Evolutionary conservation across 495 filamentous ascomycete species (phyloP), one percentile per base, ranked within the genome.

Genomic region (Xylaria cubensis): DNA sequence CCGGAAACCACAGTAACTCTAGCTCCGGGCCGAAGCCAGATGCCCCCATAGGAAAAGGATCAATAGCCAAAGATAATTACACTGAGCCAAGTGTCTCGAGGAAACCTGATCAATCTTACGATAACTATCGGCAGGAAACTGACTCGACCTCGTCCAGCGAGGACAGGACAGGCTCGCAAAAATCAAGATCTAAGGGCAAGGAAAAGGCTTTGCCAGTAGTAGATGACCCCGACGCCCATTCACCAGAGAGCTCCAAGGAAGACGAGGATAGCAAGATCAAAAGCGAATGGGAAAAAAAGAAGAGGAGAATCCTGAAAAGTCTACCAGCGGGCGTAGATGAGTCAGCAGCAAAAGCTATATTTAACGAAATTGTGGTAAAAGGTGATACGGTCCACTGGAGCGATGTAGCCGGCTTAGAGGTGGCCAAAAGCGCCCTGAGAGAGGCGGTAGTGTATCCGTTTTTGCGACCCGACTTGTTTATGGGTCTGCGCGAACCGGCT

Each of bases 391-490:
- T 99, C 0, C 93, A 93, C 76, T 99, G 97, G 97, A 89, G 90
- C 50, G 96, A 99, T 75, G 91, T 99, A 50, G 94, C 97, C 0
- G 96, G 96, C 3, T 84, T 99, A 15, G 94, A 97, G 39, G 86
- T 90, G 48, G 97, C 96, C 59, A 99, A 99, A 77, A 92, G 89
- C 64, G 94, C 96, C 0, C 84, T 99, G 55, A 97, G 97, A 80
- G 96, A 99, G 82, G 93, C 94, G 3, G 96, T 98, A 9, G 95
- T 99, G 39, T 99, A 99, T 76, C 96, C 96, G 17, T 98, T 99
- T 82, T 87, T 98, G 7, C 92, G 96, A 8, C 96, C 96, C 3
- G 96, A 99, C 79, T 84, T 99, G 13, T 99, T 99, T 81, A 93
- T 94, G 84, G 96, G 96, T 1, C 86, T 99, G 4, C 92, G 96